Percentiles rank a stretch among this genome's conserved stretches.
phyloP scores from a whole-genome alignment of 495 filamentous ascomycete genomes.

The Copromyces sp. region DNA sequence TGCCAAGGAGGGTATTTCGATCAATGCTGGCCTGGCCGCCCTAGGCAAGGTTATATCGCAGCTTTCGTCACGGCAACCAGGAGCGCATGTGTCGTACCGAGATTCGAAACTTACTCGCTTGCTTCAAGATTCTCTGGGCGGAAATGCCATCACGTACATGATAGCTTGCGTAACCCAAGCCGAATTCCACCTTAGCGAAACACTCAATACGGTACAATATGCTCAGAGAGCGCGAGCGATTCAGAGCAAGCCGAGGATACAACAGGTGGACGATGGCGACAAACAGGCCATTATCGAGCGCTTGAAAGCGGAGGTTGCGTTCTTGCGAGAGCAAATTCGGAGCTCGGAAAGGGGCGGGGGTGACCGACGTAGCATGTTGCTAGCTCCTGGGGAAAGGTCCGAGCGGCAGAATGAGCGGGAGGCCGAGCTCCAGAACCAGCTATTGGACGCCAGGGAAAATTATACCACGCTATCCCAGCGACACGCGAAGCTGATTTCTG shows the following conservation, averaged over 20 bases:
- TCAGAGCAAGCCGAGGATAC: slow-evolving; percentile 93
- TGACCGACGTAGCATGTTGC: slow-evolving; percentile 41
- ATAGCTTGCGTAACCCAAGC: slow-evolving; percentile 96
- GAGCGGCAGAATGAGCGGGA: slow-evolving; percentile 81
- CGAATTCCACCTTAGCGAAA: slow-evolving; percentile 96
- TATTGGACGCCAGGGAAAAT: slow-evolving; percentile 89
- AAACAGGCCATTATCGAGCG: slow-evolving; percentile 93
- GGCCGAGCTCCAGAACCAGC: slow-evolving; percentile 83
- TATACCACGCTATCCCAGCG: slow-evolving; percentile 83
- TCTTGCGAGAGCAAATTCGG: slow-evolving; percentile 88
- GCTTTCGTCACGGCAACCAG: slow-evolving; percentile 77
- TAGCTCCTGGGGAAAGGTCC: slow-evolving; percentile 54
- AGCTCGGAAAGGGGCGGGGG: slow-evolving; percentile 49
- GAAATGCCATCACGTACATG: slow-evolving; percentile 98
- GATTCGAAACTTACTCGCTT: slow-evolving; percentile 94
- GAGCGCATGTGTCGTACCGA: slow-evolving; percentile 93
- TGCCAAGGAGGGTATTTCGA: slow-evolving; percentile 94
- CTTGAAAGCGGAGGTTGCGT: slow-evolving; percentile 86
- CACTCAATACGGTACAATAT: slow-evolving; percentile 94
- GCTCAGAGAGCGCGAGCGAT: slow-evolving; percentile 93
- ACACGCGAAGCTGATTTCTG: slow-evolving; percentile 90
- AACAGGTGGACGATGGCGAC: slow-evolving; percentile 88
- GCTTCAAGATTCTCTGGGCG: slow-evolving; percentile 95
- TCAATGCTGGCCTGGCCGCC: slow-evolving; percentile 92
- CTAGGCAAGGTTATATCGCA: slow-evolving; percentile 98